Base-by-base conservation (phyloP, 352 stramenopile species). In the Phytopythium litorale region DNA sequence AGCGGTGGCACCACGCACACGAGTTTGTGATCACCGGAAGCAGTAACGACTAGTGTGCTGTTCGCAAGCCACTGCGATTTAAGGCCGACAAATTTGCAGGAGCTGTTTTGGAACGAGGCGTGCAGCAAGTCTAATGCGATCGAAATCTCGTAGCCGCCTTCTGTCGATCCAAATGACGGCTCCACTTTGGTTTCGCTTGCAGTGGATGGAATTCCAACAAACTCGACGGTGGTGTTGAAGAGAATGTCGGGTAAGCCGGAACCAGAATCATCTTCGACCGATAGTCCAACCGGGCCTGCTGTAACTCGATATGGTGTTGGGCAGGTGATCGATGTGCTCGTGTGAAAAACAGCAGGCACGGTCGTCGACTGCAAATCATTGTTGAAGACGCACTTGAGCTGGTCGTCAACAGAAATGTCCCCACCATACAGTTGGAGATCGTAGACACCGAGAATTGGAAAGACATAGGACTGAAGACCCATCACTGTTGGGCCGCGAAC, bases 341-440 rank as follows among this genome's bases (percentile, higher is more conserved):
- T 72, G 5, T 75, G 50, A 32, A 76, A 72, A 21, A 52, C 21
- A 7, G 70, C 60, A 7, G 45, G 53, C 3, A 71, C 51, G n/a
- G 23, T 56, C n/a, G 45, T 63, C 48, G 56, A 28, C 7, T 51
- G 45, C 8, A 60, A n/a, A n/a, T 45, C 9, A 0, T 43, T 56
- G 13, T 68, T 63, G 58, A 79, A 84, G 12, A 54, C 43, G 30
- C 72, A 84, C 28, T 67, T 66, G 21, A 81, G 58, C 3, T 60
- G 35, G 33, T 78, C 65, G 4, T 65, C 43, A 32, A 35, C 63
- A 25, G 42, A 57, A 32, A 84, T 71, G 7, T 63, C 58, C 12
- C 3, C 19, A 21, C 72, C 75, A 38, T 65, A 56, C 1, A 81
- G 56, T 21, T 79, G 51, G 2, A 81, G 42, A 23, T 55, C 37